Conservation (phyloP, 345 rosid species). For the Populus simonii region DNA sequence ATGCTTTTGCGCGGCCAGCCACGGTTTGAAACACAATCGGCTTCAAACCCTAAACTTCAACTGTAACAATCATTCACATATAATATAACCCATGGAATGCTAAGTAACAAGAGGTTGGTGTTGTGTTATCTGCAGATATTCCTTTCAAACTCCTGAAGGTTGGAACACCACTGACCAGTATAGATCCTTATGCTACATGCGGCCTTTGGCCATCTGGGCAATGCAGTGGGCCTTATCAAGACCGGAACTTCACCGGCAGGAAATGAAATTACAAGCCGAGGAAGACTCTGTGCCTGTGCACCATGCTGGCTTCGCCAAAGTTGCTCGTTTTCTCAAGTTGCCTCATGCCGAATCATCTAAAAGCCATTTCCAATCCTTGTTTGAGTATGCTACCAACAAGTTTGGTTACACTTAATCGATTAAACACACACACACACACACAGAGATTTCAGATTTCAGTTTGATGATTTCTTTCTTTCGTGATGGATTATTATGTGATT, state of each 20-base stretch:
- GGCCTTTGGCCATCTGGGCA: constrained; percentile 90
- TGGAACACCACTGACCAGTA: constrained; percentile 67
- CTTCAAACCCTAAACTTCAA: no score
- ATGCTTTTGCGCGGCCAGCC: no score
- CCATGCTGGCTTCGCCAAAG: constrained; percentile 55
- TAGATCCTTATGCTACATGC: constrained; percentile 72
- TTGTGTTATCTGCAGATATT: constrained; percentile 43
- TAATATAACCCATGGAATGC: not conserved
- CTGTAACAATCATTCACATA: no score
- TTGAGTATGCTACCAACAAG: constrained; percentile 65
- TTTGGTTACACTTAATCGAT: constrained; percentile 16
- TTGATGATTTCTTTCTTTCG: no score
- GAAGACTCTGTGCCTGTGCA: constrained; percentile 34
- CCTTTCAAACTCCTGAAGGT: constrained; percentile 91
- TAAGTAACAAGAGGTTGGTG: not conserved
- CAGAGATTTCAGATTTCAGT: no score
- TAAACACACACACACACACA: no score
- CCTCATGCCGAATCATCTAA: constrained; percentile 39
- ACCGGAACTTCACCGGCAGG: constrained; percentile 28
- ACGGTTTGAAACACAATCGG: no score
- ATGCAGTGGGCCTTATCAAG: constrained; percentile 87
- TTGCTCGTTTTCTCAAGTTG: constrained; percentile 67
- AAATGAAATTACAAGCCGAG: constrained; percentile 24
- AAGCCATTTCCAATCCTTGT: constrained; percentile 53
- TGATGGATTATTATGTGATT: no score